Evolutionary conservation across 208 protist species (phyloP).

Genomic region (Zelonia costaricensis): DNA sequence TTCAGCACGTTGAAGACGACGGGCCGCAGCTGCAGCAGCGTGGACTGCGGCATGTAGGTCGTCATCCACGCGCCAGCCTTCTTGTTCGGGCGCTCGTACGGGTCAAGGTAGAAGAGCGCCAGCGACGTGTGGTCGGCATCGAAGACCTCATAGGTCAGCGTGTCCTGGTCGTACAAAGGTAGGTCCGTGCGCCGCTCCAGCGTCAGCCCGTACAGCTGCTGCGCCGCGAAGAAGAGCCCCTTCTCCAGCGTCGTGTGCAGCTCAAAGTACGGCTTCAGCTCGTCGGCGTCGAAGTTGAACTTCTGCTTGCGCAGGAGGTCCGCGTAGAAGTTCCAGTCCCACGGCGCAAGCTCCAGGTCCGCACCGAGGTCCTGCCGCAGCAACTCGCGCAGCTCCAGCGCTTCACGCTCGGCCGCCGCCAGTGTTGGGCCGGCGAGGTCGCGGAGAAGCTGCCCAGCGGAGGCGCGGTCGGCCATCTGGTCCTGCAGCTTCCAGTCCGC

Average conservation of each 20-base stretch:
- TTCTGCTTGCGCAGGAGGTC: slow-evolving; percentile 46
- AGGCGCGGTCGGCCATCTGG: slow-evolving; percentile 46
- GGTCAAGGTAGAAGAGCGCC: slow-evolving; percentile 54
- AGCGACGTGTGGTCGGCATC: slow-evolving; percentile 34
- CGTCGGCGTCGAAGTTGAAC: slow-evolving; percentile 45
- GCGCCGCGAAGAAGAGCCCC: slow-evolving; percentile 50
- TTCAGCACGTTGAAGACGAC: slow-evolving; percentile 65
- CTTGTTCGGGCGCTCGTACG: slow-evolving; percentile 55
- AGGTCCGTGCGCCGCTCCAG: slow-evolving; percentile 43
- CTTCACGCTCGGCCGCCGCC: slow-evolving; percentile 28
- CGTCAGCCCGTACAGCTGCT: slow-evolving; percentile 52
- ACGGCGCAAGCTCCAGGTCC: slow-evolving; percentile 33
- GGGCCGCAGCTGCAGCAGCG: slow-evolving; percentile 33
- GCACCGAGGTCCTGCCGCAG: slow-evolving; percentile 14
- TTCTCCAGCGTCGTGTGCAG: slow-evolving; percentile 46
- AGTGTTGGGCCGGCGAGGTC: slow-evolving; percentile 27
- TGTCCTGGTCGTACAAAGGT: slow-evolving; percentile 48
- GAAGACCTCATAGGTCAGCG: slow-evolving; percentile 43
- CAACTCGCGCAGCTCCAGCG: slow-evolving; percentile 24
- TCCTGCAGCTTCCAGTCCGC: slow-evolving; percentile 55
- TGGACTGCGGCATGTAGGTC: slow-evolving; percentile 43
- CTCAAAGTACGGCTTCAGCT: slow-evolving; percentile 60
- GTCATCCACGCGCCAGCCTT: slow-evolving; percentile 61
- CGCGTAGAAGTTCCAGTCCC: slow-evolving; percentile 55
- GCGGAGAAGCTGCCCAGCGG: slow-evolving; percentile 35